phyloP scores from a whole-genome alignment of 441 rosid species.

The Flueggea neowawraea region DNA sequence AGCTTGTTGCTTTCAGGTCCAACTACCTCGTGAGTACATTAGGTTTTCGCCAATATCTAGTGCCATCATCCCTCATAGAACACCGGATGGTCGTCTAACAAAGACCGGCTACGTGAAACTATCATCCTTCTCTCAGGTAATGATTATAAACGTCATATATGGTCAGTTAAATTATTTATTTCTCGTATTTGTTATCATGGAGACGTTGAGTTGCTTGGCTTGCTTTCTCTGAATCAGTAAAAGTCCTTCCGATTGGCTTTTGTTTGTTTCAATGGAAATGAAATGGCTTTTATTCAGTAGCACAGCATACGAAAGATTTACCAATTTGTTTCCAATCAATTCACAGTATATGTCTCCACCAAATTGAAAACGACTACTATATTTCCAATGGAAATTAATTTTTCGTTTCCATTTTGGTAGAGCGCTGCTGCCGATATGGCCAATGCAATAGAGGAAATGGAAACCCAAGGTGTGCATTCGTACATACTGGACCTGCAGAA shows the following conservation, averaged over 20 bases:
- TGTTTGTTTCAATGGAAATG: too few relatives aligned
- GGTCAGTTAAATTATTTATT: neutral
- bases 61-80: constrained; percentile 72
- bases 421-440: constrained; percentile 81
- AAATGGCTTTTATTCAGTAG: too few relatives aligned
- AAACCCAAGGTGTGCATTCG: constrained; percentile 65
- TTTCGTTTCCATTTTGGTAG: constrained; percentile 32
- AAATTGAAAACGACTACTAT: too few relatives aligned
- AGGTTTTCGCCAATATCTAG: constrained; percentile 78
- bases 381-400: too few relatives aligned
- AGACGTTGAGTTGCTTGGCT: too few relatives aligned
- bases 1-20: constrained; percentile 44
- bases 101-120: constrained; percentile 89
- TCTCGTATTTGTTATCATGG: too few relatives aligned
- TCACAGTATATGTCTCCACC: too few relatives aligned
- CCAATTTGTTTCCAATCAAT: neutral
- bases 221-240: too few relatives aligned
- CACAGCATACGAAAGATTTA: too few relatives aligned
- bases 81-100: constrained; percentile 54
- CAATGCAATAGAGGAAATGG: constrained; percentile 69
- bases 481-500: constrained; percentile 85
- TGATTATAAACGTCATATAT: neutral
- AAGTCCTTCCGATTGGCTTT: too few relatives aligned
- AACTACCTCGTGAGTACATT: constrained; percentile 69
- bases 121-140: constrained; percentile 77